A percentile compares a stretch with the other conserved stretches of the same genome.
Conservation (phyloP, 2,329 filamentous ascomycete genomes). For the Colletotrichum sp. region DNA sequence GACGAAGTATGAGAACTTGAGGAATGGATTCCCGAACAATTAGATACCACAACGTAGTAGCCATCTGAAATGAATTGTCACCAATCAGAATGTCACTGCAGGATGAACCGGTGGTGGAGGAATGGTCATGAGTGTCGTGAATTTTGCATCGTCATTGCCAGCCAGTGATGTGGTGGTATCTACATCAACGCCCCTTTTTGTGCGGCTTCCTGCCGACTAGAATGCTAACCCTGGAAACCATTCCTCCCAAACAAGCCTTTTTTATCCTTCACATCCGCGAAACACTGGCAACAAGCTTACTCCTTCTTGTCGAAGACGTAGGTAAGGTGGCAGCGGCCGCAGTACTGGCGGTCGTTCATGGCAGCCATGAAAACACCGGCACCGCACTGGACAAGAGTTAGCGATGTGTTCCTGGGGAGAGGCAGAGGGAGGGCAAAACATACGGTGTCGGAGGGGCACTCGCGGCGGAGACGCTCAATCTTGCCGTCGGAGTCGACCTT, state of each 20-base stretch:
- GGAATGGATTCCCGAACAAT: slow-evolving; percentile 53
- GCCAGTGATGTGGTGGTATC: slow-evolving; percentile 37
- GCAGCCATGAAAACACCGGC: slow-evolving; percentile 99
- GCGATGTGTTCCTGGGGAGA: slow-evolving; percentile 9
- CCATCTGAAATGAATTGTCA: not conserved
- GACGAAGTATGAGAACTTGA: slow-evolving; percentile 75
- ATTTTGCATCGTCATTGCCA: slow-evolving; percentile 26
- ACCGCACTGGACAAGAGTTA: slow-evolving; percentile 75
- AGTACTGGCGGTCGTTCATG: slow-evolving; percentile 99
- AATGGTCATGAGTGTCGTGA: slow-evolving; percentile 18
- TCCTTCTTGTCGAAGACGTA: slow-evolving; percentile 76
- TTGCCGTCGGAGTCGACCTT: slow-evolving; percentile 99
- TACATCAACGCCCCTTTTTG: slow-evolving; percentile 47
- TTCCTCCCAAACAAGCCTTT: slow-evolving; percentile 14
- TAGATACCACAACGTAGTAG: not conserved
- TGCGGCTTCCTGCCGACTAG: slow-evolving; percentile 33
- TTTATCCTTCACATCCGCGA: slow-evolving; percentile 15
- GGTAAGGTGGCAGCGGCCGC: slow-evolving; percentile 75
- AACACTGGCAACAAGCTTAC: slow-evolving; percentile 26
- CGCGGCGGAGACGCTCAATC: slow-evolving; percentile 98
- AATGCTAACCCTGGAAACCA: slow-evolving; percentile 21
- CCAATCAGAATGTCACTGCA: not conserved
- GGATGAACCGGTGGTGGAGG: not conserved
- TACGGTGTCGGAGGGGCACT: slow-evolving; percentile 92
- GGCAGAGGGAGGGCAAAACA: slow-evolving; percentile 41